Evolutionary conservation across 768 basidiomycete species (phyloP), one percentile per base, ranked within the genome.

Genomic region (Piloderma croceum): DNA sequence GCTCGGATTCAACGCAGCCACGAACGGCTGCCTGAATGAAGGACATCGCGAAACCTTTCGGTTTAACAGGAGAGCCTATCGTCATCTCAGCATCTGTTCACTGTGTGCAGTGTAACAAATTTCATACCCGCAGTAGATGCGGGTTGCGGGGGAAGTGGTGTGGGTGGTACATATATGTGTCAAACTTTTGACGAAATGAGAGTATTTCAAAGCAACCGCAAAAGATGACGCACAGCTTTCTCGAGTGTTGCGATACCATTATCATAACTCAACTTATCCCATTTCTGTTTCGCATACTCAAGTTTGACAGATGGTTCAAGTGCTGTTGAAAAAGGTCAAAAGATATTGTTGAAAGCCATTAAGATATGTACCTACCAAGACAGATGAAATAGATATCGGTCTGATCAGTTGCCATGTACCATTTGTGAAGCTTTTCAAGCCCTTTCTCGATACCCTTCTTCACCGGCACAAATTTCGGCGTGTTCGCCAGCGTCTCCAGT

Each of bases 331-430:
- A 43, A 23, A n/a, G n/a, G n/a, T 31, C 15, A 15, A 15, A 31
- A 31, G 10, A 10, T n/a, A 31, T 10, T 10, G 15, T 10, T 31
- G 15, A 10, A n/a, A 10, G 41, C 52, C 53, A 44, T n/a, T 22
- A 27, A 43, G 40, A 43, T 19, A 44, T 7, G 36, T n/a, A 31
- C 42, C n/a, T 32, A 59, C 60, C 52, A 32, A 59, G 41, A 34
- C 49, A 50, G 13, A 53, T 50, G 41, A 57, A 59, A 34, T 57
- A 59, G 1, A 46, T 41, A 44, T 62, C 50, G 23, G 38, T 49
- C 6, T 57, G 33, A n/a, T 56, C 47, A 5, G 52, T 42, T 12
- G 43, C 37, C 4, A 21, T 21, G 31, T 59, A 59, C 58, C 57
- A 62, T 33, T 62, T 62, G 5, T 46, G 31, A 12, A 60, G 38